Evolutionary conservation across 805 yeast genomes (phyloP).

Genomic region (Candida silvatica): DNA sequence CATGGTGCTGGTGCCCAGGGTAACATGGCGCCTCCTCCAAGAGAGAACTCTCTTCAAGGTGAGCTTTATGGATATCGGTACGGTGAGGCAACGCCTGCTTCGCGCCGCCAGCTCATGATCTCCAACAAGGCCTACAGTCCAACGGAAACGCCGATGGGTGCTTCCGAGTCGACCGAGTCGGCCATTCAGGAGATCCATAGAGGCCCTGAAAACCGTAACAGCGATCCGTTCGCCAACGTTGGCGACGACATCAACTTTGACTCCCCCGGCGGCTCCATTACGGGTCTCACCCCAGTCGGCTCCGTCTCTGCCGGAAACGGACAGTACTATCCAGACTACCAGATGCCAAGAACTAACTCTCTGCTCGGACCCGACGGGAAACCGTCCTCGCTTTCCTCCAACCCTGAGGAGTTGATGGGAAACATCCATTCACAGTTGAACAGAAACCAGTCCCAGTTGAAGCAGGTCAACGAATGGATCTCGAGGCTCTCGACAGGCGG

Average conservation of each 20-base stretch:
- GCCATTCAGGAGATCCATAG: constrained; percentile 23
- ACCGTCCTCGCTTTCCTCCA: constrained; percentile 6
- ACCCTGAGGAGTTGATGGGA: constrained; percentile 20
- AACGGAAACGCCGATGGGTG: not conserved
- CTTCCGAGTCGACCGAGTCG: constrained; percentile 8
- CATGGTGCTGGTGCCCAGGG: not conserved
- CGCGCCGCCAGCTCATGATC: constrained; percentile 17
- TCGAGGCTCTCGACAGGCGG: constrained; percentile 10
- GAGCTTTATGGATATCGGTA: too few relatives aligned
- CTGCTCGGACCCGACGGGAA: not conserved
- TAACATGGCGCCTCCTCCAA: constrained; percentile 1
- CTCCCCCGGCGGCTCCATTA: too few relatives aligned
- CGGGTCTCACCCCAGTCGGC: not conserved
- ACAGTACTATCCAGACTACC: not conserved
- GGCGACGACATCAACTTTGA: not conserved
- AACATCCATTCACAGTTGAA: constrained; percentile 38
- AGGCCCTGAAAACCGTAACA: constrained; percentile 22
- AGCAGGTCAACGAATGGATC: constrained; percentile 51
- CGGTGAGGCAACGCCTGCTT: not conserved
- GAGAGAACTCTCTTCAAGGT: too few relatives aligned
- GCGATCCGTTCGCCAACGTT: constrained; percentile 5
- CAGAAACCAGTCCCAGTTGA: constrained; percentile 43
- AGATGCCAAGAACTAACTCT: not conserved
- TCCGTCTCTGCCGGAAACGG: not conserved
- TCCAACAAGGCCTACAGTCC: constrained; percentile 19